Percentiles rank a stretch among this genome's conserved stretches.
These are phyloP conservation scores for Singerocomus inundabilis DNA, from an alignment of 1,284 basidiomycete species.

Conservation along the genomic window DNA sequence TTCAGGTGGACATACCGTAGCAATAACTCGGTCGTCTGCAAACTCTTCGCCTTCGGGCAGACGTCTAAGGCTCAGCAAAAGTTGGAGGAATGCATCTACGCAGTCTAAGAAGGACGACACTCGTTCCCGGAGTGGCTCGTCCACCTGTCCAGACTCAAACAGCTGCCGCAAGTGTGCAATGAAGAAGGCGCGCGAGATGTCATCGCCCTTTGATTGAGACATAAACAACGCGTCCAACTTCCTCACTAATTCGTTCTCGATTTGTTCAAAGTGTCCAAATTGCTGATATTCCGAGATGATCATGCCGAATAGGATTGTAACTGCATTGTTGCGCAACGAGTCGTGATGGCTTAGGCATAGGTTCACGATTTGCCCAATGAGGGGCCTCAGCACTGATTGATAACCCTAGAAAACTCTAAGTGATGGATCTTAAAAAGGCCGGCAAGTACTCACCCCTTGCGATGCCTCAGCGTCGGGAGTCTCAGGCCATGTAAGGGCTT, in stretches of 20 bases:
- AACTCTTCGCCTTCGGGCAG: conserved; percentile 94
- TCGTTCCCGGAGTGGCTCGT: conserved; percentile 73
- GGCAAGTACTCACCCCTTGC: conserved; percentile 53
- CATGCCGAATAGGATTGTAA: conserved; percentile 94
- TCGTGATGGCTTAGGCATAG: conserved; percentile 95
- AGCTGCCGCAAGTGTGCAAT: conserved; percentile 87
- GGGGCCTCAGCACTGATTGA: conserved; percentile 78
- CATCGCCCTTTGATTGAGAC: conserved; percentile 87
- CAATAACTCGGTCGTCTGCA: conserved; percentile 91
- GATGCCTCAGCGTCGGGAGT: conserved; percentile 52
- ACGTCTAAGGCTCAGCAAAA: conserved; percentile 88
- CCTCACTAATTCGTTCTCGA: conserved; percentile 94
- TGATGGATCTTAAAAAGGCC: background rate
- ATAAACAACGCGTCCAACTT: conserved; percentile 91
- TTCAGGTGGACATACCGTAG: conserved; percentile 53
- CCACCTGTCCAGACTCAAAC: conserved; percentile 82
- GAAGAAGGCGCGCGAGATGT: conserved; percentile 90
- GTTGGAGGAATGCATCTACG: conserved; percentile 90
- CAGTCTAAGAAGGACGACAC: conserved; percentile 86
- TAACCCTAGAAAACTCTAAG: conserved; percentile 58
- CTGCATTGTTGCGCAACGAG: conserved; percentile 85
- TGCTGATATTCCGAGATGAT: conserved; percentile 90
- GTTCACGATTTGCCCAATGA: conserved; percentile 90
- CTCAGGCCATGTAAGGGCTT: conserved; percentile 79
- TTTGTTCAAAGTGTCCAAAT: conserved; percentile 77